Base-by-base conservation (phyloP, 306 rosid species). In the Geum urbanum region DNA sequence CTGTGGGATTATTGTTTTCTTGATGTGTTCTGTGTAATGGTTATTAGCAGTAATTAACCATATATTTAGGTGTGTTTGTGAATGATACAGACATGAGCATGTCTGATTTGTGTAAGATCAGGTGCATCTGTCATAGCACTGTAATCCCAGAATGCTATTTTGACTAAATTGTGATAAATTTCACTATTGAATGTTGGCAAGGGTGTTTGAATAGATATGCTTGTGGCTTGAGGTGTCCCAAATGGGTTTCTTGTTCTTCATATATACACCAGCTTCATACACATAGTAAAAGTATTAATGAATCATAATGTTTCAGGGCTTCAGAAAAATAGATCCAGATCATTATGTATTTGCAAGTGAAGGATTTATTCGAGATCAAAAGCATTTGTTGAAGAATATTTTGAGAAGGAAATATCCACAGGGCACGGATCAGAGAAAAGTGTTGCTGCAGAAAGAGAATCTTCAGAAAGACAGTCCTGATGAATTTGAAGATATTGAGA, bases 301-400 rank as follows among this genome's bases (percentile, higher is more conserved):
- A 62, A 75, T 49, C 69, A 65, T 58, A 20, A 54, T 53, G 47
- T 84, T 72, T 35, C 85, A 95, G 99, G 99, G 99, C n/a, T 94
- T 94, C 73, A 78, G 96, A 86, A 95, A 95, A 82, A 73, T 77
- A 67, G 95, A 95, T 81, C 59, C 92, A 10, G 97, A 95, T 77
- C 69, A 79, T 79, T 95, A 95, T 97, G 91, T 89, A 67, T 95
- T 91, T 78, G 91, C 96, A 40, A 89, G 78, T 64, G 92, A 95
- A 9, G 85, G 88, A 58, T 95, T 95, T 62, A 40, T 89, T 15
- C 87, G 84, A 75, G 92, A 82, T 71, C 92, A 95, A 76, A 91
- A 84, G 74, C 88, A 86, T 73, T 74, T 91, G 78, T 61, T 95
- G 78, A 87, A 84, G 82, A 91, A 81, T 69, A 95, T 95, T 70